A percentile compares a stretch with the other conserved stretches of the same genome.
Conservation (phyloP, 106 monocot genomes). For the Triglochin maritima region DNA sequence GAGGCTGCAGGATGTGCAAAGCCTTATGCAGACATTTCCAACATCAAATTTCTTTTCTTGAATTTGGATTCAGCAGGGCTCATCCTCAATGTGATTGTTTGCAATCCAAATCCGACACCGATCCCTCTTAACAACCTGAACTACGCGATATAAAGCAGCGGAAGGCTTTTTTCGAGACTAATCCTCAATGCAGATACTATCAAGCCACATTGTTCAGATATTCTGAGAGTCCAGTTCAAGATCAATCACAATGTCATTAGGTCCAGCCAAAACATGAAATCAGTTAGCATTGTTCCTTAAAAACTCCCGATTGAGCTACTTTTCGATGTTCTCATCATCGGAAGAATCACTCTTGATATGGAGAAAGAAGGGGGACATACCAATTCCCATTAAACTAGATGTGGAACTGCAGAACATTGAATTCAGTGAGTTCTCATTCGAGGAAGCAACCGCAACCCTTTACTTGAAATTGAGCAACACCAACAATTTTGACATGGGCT, state of each 20-base stretch:
- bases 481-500: constrained; percentile 24
- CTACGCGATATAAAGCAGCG: constrained; percentile 27
- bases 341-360: constrained; percentile 50
- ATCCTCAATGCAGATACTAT: constrained; percentile 35
- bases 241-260: constrained; percentile 28
- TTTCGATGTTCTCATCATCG: constrained; percentile 55
- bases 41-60: constrained; percentile 24
- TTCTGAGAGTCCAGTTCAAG: constrained; percentile 19
- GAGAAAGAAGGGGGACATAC: constrained; percentile 47
- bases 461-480: constrained; percentile 28
- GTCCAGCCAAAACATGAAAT: constrained; percentile 17
- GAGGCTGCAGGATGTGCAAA: constrained; percentile 34
- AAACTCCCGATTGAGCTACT: constrained; percentile 38
- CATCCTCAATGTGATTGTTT: constrained; percentile 27
- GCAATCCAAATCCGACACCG: constrained; percentile 33
- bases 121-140: constrained; percentile 37
- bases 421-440: constrained; percentile 24
- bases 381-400: constrained; percentile 18
- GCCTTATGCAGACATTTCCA: constrained; percentile 29
- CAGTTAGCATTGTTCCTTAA: constrained; percentile 62
- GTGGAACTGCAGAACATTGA: constrained; percentile 15
- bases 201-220: constrained; percentile 31
- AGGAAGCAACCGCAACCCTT: constrained; percentile 19
- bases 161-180: constrained; percentile 22
- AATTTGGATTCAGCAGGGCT: constrained; percentile 24